These are phyloP conservation scores for Lasiosphaeria hispida DNA, from an alignment of 495 filamentous ascomycete genomes.

Conservation along the genomic window DNA sequence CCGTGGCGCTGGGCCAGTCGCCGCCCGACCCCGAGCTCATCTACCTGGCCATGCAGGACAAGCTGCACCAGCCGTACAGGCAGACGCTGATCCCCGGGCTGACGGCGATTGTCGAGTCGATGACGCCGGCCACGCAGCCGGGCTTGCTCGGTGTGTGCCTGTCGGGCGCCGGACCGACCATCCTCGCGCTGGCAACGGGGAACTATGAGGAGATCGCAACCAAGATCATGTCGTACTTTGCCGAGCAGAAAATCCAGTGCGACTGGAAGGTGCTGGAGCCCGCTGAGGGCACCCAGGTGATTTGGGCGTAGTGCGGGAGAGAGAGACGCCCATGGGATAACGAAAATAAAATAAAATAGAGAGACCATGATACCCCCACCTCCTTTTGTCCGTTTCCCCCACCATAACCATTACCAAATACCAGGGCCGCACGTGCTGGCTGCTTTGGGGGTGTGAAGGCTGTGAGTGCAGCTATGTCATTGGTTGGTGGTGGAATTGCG, in stretches of 20 bases:
- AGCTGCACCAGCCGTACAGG: constrained; percentile 92
- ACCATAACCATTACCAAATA: neutral
- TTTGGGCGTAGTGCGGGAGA: constrained; percentile 18
- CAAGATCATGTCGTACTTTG: constrained; percentile 67
- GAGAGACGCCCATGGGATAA: neutral
- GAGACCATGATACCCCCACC: constrained; percentile 19
- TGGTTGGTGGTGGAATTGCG: neutral
- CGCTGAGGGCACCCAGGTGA: constrained; percentile 75
- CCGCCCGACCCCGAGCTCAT: constrained; percentile 93
- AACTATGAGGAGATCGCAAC: constrained; percentile 83
- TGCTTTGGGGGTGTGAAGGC: no score
- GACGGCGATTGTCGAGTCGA: constrained; percentile 80
- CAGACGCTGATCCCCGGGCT: constrained; percentile 85
- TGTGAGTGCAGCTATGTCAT: neutral
- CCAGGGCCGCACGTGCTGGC: neutral
- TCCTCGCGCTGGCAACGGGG: constrained; percentile 83
- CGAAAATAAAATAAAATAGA: constrained; percentile 14
- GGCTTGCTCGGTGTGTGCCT: constrained; percentile 90
- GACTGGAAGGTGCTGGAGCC: constrained; percentile 85
- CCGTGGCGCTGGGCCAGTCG: constrained; percentile 77
- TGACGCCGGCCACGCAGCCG: constrained; percentile 79
- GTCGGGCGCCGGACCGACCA: constrained; percentile 90
- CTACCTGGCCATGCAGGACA: constrained; percentile 96
- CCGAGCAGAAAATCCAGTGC: constrained; percentile 62
- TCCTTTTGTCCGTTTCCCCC: neutral